Evolutionary conservation across 2,329 filamentous ascomycete species (phyloP).

Genomic region (Sporothrix protearum): DNA sequence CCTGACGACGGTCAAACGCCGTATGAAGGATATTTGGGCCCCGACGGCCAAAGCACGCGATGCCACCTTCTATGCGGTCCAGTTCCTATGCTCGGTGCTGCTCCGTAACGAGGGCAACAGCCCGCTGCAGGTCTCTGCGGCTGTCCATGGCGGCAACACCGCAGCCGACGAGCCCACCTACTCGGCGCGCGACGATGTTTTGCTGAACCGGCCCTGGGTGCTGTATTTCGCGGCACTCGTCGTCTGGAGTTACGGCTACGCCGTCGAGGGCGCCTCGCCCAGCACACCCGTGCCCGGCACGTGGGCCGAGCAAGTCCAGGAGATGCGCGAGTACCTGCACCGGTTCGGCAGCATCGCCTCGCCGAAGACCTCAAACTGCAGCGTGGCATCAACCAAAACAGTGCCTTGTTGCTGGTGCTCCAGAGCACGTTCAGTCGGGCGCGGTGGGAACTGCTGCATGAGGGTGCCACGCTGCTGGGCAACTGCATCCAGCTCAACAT

Average conservation of each 20-base stretch:
- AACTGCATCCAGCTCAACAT: constrained; percentile 68
- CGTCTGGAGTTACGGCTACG: constrained; percentile 93
- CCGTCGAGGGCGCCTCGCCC: constrained; percentile 74
- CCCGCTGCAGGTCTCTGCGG: constrained; percentile 30
- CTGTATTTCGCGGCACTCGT: constrained; percentile 89
- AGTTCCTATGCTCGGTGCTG: constrained; percentile 82
- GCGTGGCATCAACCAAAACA: constrained; percentile 75
- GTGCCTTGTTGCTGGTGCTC: constrained; percentile 76
- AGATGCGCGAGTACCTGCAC: constrained; percentile 76
- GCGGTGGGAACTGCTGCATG: constrained; percentile 86
- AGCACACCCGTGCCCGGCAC: constrained; percentile 51
- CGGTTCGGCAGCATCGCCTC: constrained; percentile 67
- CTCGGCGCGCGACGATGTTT: constrained; percentile 78
- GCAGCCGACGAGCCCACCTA: constrained; percentile 49
- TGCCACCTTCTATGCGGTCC: constrained; percentile 86
- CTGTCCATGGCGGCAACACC: constrained; percentile 33
- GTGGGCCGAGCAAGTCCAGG: constrained; percentile 62
- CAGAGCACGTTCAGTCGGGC: constrained; percentile 77
- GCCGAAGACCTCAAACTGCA: constrained; percentile 70
- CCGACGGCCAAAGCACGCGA: constrained; percentile 83
- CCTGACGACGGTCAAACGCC: constrained; percentile 70
- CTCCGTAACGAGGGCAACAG: constrained; percentile 53
- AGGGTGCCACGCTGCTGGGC: constrained; percentile 73
- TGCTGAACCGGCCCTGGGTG: constrained; percentile 92
- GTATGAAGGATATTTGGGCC: constrained; percentile 88